A percentile compares a stretch with the other conserved stretches of the same genome.
Evolutionary conservation across 129 eudicot species (phyloP).

Genomic region (carrot (Daucus carota)): DH1_v3.0 NC_030381.2:39187501-39188000

Average conservation of each 20-base stretch:
- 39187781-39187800: slow-evolving; percentile 34
- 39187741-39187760: slow-evolving; percentile 83
- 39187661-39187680: background rate
- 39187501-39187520: background rate
- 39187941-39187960: slow-evolving; percentile 84
- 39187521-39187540: background rate
- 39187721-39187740: slow-evolving; percentile 92
- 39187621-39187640: background rate
- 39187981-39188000: slow-evolving; percentile 92
- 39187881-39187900: slow-evolving; percentile 43
- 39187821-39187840: too few species aligned
- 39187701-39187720: slow-evolving; percentile 65
- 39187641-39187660: background rate
- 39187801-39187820: background rate
- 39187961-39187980: slow-evolving; percentile 85
- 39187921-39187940: slow-evolving; percentile 98
- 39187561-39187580: background rate
- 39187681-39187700: background rate
- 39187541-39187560: background rate
- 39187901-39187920: slow-evolving; percentile 88
- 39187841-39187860: background rate
- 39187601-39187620: background rate
- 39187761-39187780: slow-evolving; percentile 61
- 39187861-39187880: background rate
- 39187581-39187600: background rate